Base-by-base conservation (phyloP, 169 alveolate species). In the Babesia bigemina region DNA sequence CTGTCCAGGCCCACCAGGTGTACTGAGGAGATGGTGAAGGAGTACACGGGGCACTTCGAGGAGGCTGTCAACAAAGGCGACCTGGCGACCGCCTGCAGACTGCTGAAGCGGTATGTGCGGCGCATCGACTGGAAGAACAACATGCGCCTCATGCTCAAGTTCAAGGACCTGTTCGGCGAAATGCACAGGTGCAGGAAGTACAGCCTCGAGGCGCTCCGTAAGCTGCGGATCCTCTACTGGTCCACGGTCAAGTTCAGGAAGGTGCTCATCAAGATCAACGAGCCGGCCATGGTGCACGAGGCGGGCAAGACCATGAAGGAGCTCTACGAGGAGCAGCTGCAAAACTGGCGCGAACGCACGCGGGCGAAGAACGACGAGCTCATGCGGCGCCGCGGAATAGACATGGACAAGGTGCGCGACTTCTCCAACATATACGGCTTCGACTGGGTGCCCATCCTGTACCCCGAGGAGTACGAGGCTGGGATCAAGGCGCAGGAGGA, bases 371-470 rank as follows among this genome's bases (percentile, higher is more conserved):
- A 79, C 24, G 90, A 84, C 65, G 92, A 85, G 50, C 82, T 74
- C 42, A 82, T 86, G 91, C 66, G 69, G 65, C 53, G 70, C 42
- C 77, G 85, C 44, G 87, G 87, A 47, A 57, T 90, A 16, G 85
- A 90, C 58, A 84, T 90, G 79, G 92, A 90, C 55, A 66, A 86
- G 60, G 82, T 90, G n/a, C 58, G 90, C 39, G 94, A 90, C 73
- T 90, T 90, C 58, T 83, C 90, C 33, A 79, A 87, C 47, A 88
- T 86, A 2, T 90, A 90, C 61, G 86, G 92, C 13, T 55, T 71
- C 79, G 94, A 90, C 75, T 90, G 94, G 94, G 36, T 90, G 9
- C 94, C 94, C 19, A 78, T 83, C 13, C 72, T 90, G n/a, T 83
- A 86, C 58, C 91, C 89, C 33, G 87, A 90, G 69, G 72, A 78